Percentiles rank a stretch among this genome's conserved stretches.
phyloP scores from a whole-genome alignment of 2,329 filamentous ascomycete genomes.

The Cladosporium sp. region DNA sequence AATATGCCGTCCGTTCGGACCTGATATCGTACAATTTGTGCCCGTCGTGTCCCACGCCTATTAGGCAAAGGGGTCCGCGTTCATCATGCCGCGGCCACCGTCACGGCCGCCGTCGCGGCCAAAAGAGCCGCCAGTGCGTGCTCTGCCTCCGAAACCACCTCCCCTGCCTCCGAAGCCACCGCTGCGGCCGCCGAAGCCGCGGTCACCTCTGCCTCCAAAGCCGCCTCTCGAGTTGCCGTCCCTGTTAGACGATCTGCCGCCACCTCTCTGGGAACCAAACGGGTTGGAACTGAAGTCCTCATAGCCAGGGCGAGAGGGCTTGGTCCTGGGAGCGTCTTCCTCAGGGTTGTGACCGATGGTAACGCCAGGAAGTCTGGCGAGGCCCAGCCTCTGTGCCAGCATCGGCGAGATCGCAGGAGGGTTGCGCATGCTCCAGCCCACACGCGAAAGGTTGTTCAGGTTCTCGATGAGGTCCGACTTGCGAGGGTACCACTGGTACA shows the following conservation, averaged over 20 bases:
- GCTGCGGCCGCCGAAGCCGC: slow-evolving; percentile 9
- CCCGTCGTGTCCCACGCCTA: background rate
- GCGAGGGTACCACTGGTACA: slow-evolving; percentile 36
- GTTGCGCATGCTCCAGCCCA: slow-evolving; percentile 48
- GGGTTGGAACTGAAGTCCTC: too few species aligned
- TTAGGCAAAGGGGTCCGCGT: slow-evolving; percentile 5
- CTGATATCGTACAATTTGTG: slow-evolving; percentile 2
- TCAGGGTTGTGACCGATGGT: slow-evolving; percentile 20
- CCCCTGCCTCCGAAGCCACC: slow-evolving; percentile 13
- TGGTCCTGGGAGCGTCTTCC: slow-evolving; percentile 2
- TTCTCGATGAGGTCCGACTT: slow-evolving; percentile 39
- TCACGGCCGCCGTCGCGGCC: slow-evolving; percentile 11
- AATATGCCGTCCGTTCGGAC: background rate
- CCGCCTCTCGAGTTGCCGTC: slow-evolving; percentile 12
- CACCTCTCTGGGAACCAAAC: background rate
- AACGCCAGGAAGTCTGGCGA: slow-evolving; percentile 26
- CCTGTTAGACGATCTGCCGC: slow-evolving; percentile 15
- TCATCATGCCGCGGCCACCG: slow-evolving; percentile 2
- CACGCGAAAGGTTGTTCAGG: slow-evolving; percentile 49
- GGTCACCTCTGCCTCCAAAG: slow-evolving; percentile 16
- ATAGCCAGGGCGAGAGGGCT: background rate
- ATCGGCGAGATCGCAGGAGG: slow-evolving; percentile 38
- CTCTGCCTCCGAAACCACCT: slow-evolving; percentile 3
- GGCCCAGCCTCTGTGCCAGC: slow-evolving; percentile 25
- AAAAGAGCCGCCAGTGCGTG: background rate